These are phyloP conservation scores for Perilla frutescens DNA, from an alignment of 257 asterid species.

Conservation along the genomic window DNA sequence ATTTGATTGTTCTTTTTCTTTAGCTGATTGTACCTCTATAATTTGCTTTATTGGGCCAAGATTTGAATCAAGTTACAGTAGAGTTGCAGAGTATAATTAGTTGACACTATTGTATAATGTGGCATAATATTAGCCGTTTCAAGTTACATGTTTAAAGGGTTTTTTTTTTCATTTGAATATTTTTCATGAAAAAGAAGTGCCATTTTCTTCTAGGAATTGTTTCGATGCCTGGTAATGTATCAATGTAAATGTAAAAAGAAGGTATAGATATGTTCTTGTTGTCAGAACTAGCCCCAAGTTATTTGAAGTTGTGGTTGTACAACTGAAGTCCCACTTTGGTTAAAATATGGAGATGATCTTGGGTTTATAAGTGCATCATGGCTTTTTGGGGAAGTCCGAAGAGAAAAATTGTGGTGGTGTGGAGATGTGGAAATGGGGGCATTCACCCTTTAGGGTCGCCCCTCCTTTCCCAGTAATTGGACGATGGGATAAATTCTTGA, in stretches of 20 bases:
- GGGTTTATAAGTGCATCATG: neutral
- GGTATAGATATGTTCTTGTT: neutral
- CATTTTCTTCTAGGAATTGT: neutral
- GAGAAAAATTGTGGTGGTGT: neutral
- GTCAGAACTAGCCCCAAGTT: neutral
- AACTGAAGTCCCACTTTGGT: neutral
- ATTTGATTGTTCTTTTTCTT: conserved; percentile 15
- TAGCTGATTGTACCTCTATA: neutral
- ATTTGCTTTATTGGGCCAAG: conserved; percentile 8
- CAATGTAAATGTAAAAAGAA: neutral
- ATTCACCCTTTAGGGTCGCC: neutral
- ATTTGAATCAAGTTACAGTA: neutral
- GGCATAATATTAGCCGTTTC: neutral
- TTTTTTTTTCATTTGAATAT: neutral
- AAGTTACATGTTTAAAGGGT: no score
- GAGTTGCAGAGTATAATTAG: neutral
- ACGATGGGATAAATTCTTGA: neutral
- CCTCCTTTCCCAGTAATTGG: neutral
- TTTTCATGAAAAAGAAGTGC: neutral
- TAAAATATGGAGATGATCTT: neutral
- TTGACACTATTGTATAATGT: neutral
- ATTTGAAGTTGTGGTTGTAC: neutral
- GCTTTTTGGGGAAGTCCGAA: neutral
- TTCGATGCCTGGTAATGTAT: neutral
- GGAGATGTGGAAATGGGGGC: neutral